Conservation (phyloP, 2,329 filamentous ascomycete species). For the Helminthosporium solani region DNA sequence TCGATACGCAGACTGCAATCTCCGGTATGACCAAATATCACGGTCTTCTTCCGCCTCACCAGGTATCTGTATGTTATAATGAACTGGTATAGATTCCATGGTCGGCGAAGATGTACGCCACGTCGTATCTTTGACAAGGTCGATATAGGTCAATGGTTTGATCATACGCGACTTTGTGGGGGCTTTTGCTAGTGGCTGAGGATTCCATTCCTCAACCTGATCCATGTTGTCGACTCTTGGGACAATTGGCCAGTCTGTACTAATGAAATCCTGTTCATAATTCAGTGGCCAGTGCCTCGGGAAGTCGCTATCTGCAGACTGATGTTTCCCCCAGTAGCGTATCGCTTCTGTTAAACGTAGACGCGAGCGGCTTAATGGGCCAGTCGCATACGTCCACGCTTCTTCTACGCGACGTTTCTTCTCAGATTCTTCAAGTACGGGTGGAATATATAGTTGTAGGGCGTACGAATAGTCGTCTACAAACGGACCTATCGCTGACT, state of each 20-base stretch:
- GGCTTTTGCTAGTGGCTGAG: slow-evolving; percentile 11
- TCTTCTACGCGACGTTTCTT: slow-evolving; percentile 14
- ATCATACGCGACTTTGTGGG: slow-evolving; percentile 14
- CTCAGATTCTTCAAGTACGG: slow-evolving; percentile 8
- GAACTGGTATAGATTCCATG: not conserved
- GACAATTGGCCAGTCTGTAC: slow-evolving; percentile 14
- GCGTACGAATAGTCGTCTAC: slow-evolving; percentile 37
- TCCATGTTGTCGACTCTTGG: slow-evolving; percentile 18
- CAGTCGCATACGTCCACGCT: slow-evolving; percentile 33
- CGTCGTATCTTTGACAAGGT: slow-evolving; percentile 14
- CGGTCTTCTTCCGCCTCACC: slow-evolving; percentile 5
- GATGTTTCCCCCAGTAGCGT: slow-evolving; percentile 25
- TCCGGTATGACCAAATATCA: slow-evolving; percentile 11
- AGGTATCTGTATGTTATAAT: slow-evolving; percentile 6
- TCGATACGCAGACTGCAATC: slow-evolving; percentile 3
- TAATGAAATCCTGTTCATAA: not conserved
- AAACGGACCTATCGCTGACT: slow-evolving; percentile 32
- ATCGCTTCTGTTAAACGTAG: slow-evolving; percentile 33
- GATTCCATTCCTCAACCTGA: slow-evolving; percentile 29
- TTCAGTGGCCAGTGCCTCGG: not conserved
- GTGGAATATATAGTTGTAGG: slow-evolving; percentile 25
- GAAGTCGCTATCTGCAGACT: slow-evolving; percentile 2
- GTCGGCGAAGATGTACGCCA: not conserved
- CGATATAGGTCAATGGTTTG: slow-evolving; percentile 23
- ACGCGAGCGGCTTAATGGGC: slow-evolving; percentile 24